These are phyloP conservation scores for Biscogniauxia marginata DNA, from an alignment of 2,329 filamentous ascomycete species.

Conservation along the genomic window DNA sequence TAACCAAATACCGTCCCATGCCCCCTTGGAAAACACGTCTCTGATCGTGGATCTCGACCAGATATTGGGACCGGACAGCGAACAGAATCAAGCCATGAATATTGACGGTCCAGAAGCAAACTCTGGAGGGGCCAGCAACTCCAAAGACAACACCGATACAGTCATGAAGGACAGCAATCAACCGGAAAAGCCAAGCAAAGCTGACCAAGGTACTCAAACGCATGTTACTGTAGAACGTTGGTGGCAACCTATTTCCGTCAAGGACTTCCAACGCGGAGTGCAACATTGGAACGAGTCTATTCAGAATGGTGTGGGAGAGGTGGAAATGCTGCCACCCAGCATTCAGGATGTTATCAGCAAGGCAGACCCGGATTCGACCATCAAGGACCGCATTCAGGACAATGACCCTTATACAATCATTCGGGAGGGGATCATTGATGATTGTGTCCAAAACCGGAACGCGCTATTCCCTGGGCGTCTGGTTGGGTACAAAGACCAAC, in stretches of 20 bases:
- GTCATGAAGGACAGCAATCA: too few relatives aligned
- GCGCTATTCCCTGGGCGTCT: constrained; percentile 41
- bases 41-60: not conserved
- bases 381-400: constrained; percentile 12
- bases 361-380: constrained; percentile 29
- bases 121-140: not conserved
- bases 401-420: constrained; percentile 30
- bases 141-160: not conserved
- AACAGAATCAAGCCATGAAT: not conserved
- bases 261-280: constrained; percentile 13
- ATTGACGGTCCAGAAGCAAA: not conserved
- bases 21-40: constrained; percentile 13
- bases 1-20: not conserved
- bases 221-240: constrained; percentile 1
- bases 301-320: constrained; percentile 18
- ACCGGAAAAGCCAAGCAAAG: too few relatives aligned
- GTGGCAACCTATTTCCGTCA: constrained; percentile 24
- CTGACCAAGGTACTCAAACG: too few relatives aligned
- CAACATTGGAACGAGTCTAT: constrained; percentile 21
- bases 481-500: constrained; percentile 20
- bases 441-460: constrained; percentile 42
- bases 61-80: too few relatives aligned
- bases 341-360: constrained; percentile 32
- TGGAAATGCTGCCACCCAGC: constrained; percentile 21
- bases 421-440: constrained; percentile 41